Evolutionary conservation across 2,329 filamentous ascomycete genomes (phyloP).

Genomic region (Fusarium scirpi): DNA sequence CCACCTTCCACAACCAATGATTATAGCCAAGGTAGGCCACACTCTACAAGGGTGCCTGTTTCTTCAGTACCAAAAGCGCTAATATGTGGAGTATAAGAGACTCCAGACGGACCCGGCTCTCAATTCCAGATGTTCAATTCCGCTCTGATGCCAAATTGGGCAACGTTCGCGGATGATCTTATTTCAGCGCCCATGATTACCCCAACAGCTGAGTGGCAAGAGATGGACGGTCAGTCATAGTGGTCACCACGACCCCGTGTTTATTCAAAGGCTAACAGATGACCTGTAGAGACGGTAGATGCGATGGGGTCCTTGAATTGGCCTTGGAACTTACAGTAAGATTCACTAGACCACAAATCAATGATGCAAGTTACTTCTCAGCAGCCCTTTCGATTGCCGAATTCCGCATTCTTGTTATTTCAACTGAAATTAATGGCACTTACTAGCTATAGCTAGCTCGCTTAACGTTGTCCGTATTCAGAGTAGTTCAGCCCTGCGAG

Average conservation of each 20-base stretch:
- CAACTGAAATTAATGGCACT: neutral
- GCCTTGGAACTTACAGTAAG: slow-evolving; percentile 14
- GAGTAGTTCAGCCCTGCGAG: neutral
- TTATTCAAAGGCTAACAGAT: neutral
- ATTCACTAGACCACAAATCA: neutral
- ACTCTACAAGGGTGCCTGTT: neutral
- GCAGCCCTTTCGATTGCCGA: neutral
- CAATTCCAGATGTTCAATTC: neutral
- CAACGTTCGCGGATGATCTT: slow-evolving; percentile 2
- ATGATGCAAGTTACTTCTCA: neutral
- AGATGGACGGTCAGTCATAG: slow-evolving; percentile 14
- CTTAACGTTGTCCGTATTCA: neutral
- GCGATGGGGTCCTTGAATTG: neutral
- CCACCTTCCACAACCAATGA: neutral
- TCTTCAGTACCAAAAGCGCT: neutral
- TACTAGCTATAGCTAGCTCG: too few relatives aligned
- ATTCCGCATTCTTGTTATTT: neutral
- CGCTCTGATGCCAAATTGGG: slow-evolving; percentile 12
- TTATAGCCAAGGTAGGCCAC: neutral
- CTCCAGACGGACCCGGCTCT: neutral
- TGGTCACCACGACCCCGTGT: neutral
- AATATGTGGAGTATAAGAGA: neutral
- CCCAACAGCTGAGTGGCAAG: neutral
- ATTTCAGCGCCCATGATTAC: neutral
- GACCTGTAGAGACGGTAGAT: neutral